Evolutionary conservation across 495 filamentous ascomycete genomes (phyloP).

Genomic region (Daldinia bambusicola): DNA sequence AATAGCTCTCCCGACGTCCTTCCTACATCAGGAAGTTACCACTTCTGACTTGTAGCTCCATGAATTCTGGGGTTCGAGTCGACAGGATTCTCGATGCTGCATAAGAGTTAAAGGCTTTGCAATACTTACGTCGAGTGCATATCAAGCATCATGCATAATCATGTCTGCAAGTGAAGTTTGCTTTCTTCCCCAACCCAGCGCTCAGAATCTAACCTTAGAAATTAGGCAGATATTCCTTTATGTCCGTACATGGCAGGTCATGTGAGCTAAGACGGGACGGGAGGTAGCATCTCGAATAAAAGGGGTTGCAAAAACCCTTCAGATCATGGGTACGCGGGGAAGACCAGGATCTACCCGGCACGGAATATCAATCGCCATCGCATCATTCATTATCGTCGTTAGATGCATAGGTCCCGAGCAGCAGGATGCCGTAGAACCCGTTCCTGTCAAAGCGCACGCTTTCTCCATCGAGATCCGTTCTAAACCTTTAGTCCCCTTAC

Average conservation of each 20-base stretch:
- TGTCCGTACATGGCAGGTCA: conserved; percentile 6
- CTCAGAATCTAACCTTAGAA: neutral
- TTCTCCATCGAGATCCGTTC: neutral
- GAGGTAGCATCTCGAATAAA: neutral
- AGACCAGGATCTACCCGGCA: conserved; percentile 30
- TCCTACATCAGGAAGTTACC: neutral
- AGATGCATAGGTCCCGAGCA: neutral
- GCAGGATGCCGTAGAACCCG: neutral
- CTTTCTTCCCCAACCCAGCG: conserved; percentile 25
- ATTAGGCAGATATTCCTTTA: conserved; percentile 14
- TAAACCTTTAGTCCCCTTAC: neutral
- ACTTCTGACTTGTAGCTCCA: neutral
- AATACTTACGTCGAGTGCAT: conserved; percentile 20
- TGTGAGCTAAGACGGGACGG: conserved; percentile 10
- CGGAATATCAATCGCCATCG: conserved; percentile 2
- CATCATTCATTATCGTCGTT: conserved; percentile 2
- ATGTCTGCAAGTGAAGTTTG: conserved; percentile 3
- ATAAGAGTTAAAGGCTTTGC: conserved; percentile 4
- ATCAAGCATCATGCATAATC: conserved; percentile 31
- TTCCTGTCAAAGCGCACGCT: neutral
- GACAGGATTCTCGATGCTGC: neutral
- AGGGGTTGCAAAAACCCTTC: conserved; percentile 8
- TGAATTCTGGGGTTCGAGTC: neutral
- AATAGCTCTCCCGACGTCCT: neutral
- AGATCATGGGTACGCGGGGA: conserved; percentile 15